Evolutionary conservation across 148 eudicot genomes (phyloP), one percentile per base, ranked within the genome.

Genomic region (Dianthus caryophyllus): DNA sequence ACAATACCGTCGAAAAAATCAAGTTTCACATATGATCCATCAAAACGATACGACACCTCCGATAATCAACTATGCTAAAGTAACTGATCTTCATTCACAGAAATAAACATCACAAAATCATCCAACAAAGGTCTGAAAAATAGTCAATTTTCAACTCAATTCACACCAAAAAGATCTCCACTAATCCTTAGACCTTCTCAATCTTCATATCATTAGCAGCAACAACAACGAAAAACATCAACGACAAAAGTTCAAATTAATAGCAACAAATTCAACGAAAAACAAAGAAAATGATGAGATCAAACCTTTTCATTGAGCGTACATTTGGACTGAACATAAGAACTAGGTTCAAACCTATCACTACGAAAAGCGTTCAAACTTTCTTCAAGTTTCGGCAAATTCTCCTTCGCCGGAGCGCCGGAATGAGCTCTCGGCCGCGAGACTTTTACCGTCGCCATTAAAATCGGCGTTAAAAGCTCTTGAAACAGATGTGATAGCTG

Each of bases 271-370:
- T 33, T 33, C 38, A 33, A 33, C 38, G 38, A 33, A 33, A 33
- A 33, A 33, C 38, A 33, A 33, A 33, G 38, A 33, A 33, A 33
- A 33, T 33, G 38, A 33, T 33, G 38, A 33, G 7, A 33, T 33
- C 38, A 51, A 18, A 94, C 98, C 98, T 94, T 90, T 33, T 94
- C 98, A 55, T 77, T 86, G 33, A 90, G 78, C 18, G 98, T 81
- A 54, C 93, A 94, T 75, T 86, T 90, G 81, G 96, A 82, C 75
- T 90, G 86, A 44, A 94, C 90, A 73, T 67, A 90, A 20, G 71
- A 67, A 73, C 85, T 90, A 62, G 97, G 92, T 57, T 90, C 91
- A 72, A 90, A 94, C 56, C 77, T 82, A 76, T 90, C 88, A 76
- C 86, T 80, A 36, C 83, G 92, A 84, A 94, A 94, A 22, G 86